Evolutionary conservation across 805 yeast genomes (phyloP).

Genomic region (Zygoascus bituminiphila): DNA sequence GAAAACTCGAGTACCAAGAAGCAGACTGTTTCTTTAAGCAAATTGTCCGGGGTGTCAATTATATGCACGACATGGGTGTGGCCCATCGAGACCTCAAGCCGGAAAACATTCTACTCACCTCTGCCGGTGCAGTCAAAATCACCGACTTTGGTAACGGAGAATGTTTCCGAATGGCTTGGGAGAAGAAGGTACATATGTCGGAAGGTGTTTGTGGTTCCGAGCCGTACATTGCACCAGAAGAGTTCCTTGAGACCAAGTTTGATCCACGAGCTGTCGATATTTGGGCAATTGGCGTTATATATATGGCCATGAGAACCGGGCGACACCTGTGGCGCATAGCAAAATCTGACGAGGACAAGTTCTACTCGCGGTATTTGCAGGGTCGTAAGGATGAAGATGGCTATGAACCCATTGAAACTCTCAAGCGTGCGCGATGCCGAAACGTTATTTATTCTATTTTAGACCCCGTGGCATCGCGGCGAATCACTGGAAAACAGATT

Average conservation of each 20-base stretch:
- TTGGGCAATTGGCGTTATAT: constrained; percentile 80
- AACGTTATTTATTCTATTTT: constrained; percentile 86
- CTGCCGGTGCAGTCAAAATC: constrained; percentile 55
- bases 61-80: constrained; percentile 83
- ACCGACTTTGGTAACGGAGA: constrained; percentile 88
- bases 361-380: constrained; percentile 60
- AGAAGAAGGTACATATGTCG: constrained; percentile 53
- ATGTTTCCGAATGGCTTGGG: constrained; percentile 86
- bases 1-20: constrained; percentile 50
- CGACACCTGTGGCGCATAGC: constrained; percentile 88
- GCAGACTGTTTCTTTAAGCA: constrained; percentile 88
- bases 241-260: constrained; percentile 45
- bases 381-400: constrained; percentile 78
- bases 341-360: constrained; percentile 60
- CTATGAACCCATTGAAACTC: constrained; percentile 79
- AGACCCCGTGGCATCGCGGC: constrained; percentile 79
- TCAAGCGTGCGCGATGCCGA: constrained; percentile 80
- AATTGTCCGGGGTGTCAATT: constrained; percentile 67
- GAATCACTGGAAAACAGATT: constrained; percentile 80
- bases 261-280: constrained; percentile 76
- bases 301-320: constrained; percentile 78
- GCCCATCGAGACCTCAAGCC: constrained; percentile 90
- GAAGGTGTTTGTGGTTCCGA: constrained; percentile 75
- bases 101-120: constrained; percentile 69
- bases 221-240: constrained; percentile 90